Conservation (phyloP, 2,329 filamentous ascomycete genomes). For the Gaeumannomyces tritici region DNA sequence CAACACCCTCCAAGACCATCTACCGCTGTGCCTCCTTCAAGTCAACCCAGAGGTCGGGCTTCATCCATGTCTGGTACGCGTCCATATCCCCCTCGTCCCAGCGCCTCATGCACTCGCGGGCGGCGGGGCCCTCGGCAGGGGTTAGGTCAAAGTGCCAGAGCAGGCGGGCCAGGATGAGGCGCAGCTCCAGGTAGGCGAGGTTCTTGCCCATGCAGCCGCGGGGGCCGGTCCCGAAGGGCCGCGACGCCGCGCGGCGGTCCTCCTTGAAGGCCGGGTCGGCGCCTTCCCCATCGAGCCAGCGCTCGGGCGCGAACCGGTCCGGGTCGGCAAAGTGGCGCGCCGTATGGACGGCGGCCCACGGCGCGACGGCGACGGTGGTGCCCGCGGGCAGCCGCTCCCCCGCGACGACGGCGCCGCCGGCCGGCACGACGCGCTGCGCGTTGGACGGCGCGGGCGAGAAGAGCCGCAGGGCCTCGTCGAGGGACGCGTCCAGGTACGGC, state of each 20-base stretch:
- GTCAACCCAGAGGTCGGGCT: too few relatives aligned
- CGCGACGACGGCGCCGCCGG: slow-evolving; percentile 20
- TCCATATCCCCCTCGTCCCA: too few relatives aligned
- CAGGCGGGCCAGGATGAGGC: slow-evolving; percentile 23
- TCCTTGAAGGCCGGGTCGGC: slow-evolving; percentile 13
- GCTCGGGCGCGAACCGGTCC: slow-evolving; percentile 23
- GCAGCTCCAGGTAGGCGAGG: slow-evolving; percentile 16
- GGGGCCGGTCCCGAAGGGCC: slow-evolving; percentile 23
- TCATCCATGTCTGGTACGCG: too few relatives aligned
- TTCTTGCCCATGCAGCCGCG: slow-evolving; percentile 26
- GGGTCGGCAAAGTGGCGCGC: slow-evolving; percentile 11
- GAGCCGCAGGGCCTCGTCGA: slow-evolving; percentile 26
- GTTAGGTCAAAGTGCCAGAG: slow-evolving; percentile 27
- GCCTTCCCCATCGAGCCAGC: slow-evolving; percentile 21
- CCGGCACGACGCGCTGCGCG: slow-evolving; percentile 16
- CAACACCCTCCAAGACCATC: too few relatives aligned
- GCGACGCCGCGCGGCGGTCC: slow-evolving; percentile 8
- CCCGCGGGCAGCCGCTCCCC: slow-evolving; percentile 23
- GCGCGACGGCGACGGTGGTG: slow-evolving; percentile 19
- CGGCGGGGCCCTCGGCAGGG: background rate
- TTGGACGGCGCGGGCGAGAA: slow-evolving; percentile 19
- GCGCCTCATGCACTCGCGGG: background rate
- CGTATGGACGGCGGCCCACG: slow-evolving; percentile 10
- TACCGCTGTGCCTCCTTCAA: too few relatives aligned
- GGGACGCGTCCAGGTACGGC: slow-evolving; percentile 25